Conservation (phyloP, 1,139 yeast genomes). For the Kodamaea plutei region DNA sequence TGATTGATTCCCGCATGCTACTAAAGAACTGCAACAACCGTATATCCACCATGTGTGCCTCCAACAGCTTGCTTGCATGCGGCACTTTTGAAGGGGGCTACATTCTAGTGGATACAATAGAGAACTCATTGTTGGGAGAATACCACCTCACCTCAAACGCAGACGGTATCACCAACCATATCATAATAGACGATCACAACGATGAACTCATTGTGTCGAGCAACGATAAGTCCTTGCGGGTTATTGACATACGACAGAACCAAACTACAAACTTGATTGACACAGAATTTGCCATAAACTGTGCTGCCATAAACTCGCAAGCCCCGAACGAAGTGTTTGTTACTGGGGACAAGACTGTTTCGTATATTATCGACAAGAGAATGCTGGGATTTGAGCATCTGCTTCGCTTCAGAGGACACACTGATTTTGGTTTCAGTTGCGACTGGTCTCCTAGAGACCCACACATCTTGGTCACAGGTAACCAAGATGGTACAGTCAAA, state of each 20-base stretch:
- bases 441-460: slow-evolving; percentile 51
- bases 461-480: slow-evolving; percentile 49
- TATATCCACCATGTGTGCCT: slow-evolving; percentile 47
- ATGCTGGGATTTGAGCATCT: slow-evolving; percentile 12
- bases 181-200: slow-evolving; percentile 29
- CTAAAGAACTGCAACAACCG: slow-evolving; percentile 32
- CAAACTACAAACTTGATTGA: slow-evolving; percentile 7
- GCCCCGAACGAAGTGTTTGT: slow-evolving; percentile 37
- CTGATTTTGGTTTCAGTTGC: slow-evolving; percentile 57
- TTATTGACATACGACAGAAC: slow-evolving; percentile 25
- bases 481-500: slow-evolving; percentile 57
- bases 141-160: slow-evolving; percentile 38
- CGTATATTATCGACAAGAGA: slow-evolving; percentile 45
- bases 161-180: slow-evolving; percentile 57
- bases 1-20: slow-evolving; percentile 38
- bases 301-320: slow-evolving; percentile 38
- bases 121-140: slow-evolving; percentile 28
- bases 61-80: slow-evolving; percentile 39
- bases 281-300: slow-evolving; percentile 50
- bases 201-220: slow-evolving; percentile 38
- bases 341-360: slow-evolving; percentile 48
- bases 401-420: slow-evolving; percentile 38
- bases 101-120: slow-evolving; percentile 28
- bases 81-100: slow-evolving; percentile 59
- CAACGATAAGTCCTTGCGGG: slow-evolving; percentile 44